Evolutionary conservation across 768 basidiomycete species (phyloP), one percentile per base, ranked within the genome.

Genomic region (Sporobolomyces pararoseus): DNA sequence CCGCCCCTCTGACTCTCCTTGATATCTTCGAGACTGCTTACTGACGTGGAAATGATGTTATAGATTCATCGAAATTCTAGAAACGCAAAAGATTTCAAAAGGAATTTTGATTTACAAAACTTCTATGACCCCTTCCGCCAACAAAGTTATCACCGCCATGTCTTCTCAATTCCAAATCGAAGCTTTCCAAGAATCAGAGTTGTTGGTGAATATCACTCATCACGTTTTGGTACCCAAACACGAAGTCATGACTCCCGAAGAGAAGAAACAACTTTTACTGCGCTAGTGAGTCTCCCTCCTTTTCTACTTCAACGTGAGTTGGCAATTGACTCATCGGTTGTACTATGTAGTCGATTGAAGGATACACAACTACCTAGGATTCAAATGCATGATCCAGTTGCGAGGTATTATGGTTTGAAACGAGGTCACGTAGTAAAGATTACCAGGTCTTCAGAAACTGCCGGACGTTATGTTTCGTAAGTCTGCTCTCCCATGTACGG

Each of bases 391-490:
- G 96, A 99, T 80, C 96, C 96, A 14, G 95, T 99, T n/a, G 92
- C 96, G 49, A 86, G 94, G 68, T 98, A 99, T 80, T 99, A 97
- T 82, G 96, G 96, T 60, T 85, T 99, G 66, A 85, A 87, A 76
- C 86, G 96, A 58, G 94, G 95, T 32, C 91, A 95, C 79, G 96
- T 99, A 54, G 96, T 99, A 80, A 97, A 96, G 83, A 98, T 99
- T 76, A 97, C 89, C 68, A 84, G 96, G 76, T 90, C 93, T 32
- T 93, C 90, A 80, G 96, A 98, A 83, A 99, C 96, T 23, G 90
- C 89, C 72, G 95, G 95, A 59, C 86, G 91, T 68, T 94, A 92
- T 37, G 70, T 70, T 19, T 54, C 52, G 49, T 71, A 13, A 64
- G 66, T 62, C 25, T 9, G 12, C 58, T 59, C 29, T 39, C 19